Base-by-base conservation (phyloP, 2,329 filamentous ascomycete species). In the Curvularia spicifera region DNA sequence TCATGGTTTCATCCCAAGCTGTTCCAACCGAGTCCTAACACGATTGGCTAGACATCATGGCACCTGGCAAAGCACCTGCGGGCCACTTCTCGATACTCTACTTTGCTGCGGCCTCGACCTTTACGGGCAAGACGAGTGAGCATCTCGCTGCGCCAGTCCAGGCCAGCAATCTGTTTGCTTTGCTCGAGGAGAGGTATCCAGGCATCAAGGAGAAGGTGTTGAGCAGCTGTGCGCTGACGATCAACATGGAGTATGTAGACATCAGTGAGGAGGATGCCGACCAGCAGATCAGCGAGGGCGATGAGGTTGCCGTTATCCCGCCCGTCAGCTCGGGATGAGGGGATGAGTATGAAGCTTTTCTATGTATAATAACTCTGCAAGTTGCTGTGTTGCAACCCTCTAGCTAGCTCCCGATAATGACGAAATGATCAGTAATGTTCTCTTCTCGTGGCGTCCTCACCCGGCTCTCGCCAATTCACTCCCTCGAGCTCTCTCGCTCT, bases 241-340 rank as follows among this genome's bases (percentile, higher is more conserved):
- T 96, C 71, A 95, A 96, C 66, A 79, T 94, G 53, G 85, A 91
- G 57, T 96, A 96, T 78, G 87, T 94, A 71, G 90, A 95, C 72
- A 68, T 91, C 10, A 81, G 84, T n/a, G 80, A 84, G 10, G 80
- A 82, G 5, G 81, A 81, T 40, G 77, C 77, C 46, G 78, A 78
- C 15, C 66, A 81, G 26, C 73, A 85, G 55, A 89, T 96, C 56
- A 78, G 86, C 51, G 86, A 86, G 61, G 90, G 89, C 28, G 91
- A 96, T 72, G 92, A 96, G 79, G 91, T 96, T 54, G 92, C 90
- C 42, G 89, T 96, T 35, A 94, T 96, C 56, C 91, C 92, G 33
- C 91, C 92, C 9, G 92, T 96, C 65, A 96, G 91, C 81, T 93
- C 91, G 37, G 91, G 91, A 22, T 62, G 40, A 52, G 44, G 55